Evolutionary conservation across 2,329 filamentous ascomycete genomes (phyloP), one percentile per base, ranked within the genome.

Genomic region (Mycocentrospora acerina): DNA sequence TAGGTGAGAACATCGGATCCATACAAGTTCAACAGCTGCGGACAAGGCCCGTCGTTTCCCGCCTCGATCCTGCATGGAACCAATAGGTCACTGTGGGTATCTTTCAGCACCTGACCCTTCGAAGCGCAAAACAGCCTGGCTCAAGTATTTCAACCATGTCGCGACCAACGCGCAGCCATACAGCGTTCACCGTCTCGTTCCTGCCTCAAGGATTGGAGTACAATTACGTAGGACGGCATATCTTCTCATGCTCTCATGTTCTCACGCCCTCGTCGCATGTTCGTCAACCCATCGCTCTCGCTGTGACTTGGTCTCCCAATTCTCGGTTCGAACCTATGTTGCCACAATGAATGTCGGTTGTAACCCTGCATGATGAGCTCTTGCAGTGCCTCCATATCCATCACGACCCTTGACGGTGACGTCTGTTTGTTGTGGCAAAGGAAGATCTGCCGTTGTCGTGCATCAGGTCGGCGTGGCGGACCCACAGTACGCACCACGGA

Each of bases 21-120:
- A 5, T 22, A 22, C 31, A 44, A 29, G 40, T 37, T 30, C 32
- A 33, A 30, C 35, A 37, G 40, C 36, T 34, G 35, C 30, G 16
- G 33, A 34, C 36, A 33, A 32, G 36, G 41, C 34, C 28, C 36
- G 33, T 24, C 40, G 36, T 30, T 33, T 48, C 48, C 43, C 47
- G 57, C 57, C 49, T 38, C 53, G 46, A 55, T 46, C 37, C 46
- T 46, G 46, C 52, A 47, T 35, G 42, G 35, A 44, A 41, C 51
- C 50, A 54, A 53, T 53, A 49, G 43, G 48, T 38, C 46, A 26
- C 37, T 31, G 44, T 44, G 47, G 46, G 37, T 46, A 48, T 46
- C 32, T 16, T 34, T 30, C 35, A 45, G 51, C 60, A 64, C 57
- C 51, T 65, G 60, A 65, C 60, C 59, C 39, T 49, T 35, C 22